These are phyloP conservation scores for Dothidotthia symphoricarpi DNA, from an alignment of 2,329 filamentous ascomycete genomes.

Conservation along the genomic window DNA sequence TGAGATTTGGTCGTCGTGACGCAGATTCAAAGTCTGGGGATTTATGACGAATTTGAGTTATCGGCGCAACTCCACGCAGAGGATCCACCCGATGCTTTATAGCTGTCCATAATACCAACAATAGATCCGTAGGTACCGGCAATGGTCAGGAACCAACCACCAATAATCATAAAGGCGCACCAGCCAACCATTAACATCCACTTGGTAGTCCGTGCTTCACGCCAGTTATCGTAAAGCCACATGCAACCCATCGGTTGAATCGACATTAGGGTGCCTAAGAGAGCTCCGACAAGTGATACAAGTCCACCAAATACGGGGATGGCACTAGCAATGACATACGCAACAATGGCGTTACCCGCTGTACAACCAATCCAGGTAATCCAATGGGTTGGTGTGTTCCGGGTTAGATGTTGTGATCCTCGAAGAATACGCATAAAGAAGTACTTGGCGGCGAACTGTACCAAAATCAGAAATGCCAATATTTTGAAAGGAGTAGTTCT, in stretches of 20 bases:
- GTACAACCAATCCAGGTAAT: conserved; percentile 26
- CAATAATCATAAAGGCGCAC: conserved; percentile 23
- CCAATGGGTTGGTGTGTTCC: conserved; percentile 28
- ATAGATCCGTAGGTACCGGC: conserved; percentile 29
- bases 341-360: conserved; percentile 13
- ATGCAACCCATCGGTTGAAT: conserved; percentile 31
- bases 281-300: conserved; percentile 26
- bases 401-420: conserved; percentile 61
- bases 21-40: too few relatives aligned
- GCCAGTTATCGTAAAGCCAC: conserved; percentile 32
- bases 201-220: conserved; percentile 6
- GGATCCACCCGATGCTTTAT: conserved; percentile 22
- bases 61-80: conserved; percentile 27
- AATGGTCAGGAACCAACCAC: conserved; percentile 24
- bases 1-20: too few relatives aligned
- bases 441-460: conserved; percentile 26
- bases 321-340: conserved; percentile 27
- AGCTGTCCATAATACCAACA: conserved; percentile 28
- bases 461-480: not conserved
- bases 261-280: conserved; percentile 27
- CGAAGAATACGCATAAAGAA: conserved; percentile 68
- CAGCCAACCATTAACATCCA: conserved; percentile 26
- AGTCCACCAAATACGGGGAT: conserved; percentile 31
- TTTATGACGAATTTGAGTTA: conserved; percentile 22
- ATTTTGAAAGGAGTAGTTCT: not conserved